A percentile compares a stretch with the other conserved stretches of the same genome.
Conservation (phyloP, 768 basidiomycete species). For the Xerocomellus chrysenteron region DNA sequence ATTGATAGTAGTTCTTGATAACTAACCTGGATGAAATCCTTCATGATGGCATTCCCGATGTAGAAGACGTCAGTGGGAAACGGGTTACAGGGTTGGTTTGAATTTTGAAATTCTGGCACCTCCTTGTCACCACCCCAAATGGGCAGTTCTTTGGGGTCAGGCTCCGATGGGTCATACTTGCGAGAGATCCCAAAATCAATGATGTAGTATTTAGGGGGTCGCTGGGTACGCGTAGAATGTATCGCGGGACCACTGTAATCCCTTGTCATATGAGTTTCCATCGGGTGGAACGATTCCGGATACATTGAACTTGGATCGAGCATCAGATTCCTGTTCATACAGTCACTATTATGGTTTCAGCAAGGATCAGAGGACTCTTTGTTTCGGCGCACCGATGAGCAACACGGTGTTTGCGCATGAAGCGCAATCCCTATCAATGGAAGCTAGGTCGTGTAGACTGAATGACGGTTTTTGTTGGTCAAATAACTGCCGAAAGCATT, state of each 20-base stretch:
- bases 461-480: not conserved
- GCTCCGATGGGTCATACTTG: constrained; percentile 27
- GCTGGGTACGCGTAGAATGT: constrained; percentile 29
- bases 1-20: too few species aligned
- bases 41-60: constrained; percentile 35
- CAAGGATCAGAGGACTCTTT: too few species aligned
- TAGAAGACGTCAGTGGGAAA: constrained; percentile 47
- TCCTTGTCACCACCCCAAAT: constrained; percentile 43
- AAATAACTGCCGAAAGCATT: constrained; percentile 34
- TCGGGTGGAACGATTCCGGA: constrained; percentile 29
- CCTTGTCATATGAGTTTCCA: constrained; percentile 6
- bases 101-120: constrained; percentile 38
- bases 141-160: constrained; percentile 27
- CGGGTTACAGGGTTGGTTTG: constrained; percentile 31
- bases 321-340: constrained; percentile 33
- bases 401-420: constrained; percentile 26
- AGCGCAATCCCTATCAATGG: not conserved
- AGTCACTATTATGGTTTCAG: constrained; percentile 22
- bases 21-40: constrained; percentile 32
- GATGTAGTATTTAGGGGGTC: constrained; percentile 18
- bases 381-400: constrained; percentile 10
- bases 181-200: constrained; percentile 38
- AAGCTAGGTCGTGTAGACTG: not conserved
- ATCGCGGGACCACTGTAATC: constrained; percentile 22
- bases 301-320: constrained; percentile 26